Evolutionary conservation across 1,139 yeast genomes (phyloP).

Genomic region (Spathaspora jeffriesii): DNA sequence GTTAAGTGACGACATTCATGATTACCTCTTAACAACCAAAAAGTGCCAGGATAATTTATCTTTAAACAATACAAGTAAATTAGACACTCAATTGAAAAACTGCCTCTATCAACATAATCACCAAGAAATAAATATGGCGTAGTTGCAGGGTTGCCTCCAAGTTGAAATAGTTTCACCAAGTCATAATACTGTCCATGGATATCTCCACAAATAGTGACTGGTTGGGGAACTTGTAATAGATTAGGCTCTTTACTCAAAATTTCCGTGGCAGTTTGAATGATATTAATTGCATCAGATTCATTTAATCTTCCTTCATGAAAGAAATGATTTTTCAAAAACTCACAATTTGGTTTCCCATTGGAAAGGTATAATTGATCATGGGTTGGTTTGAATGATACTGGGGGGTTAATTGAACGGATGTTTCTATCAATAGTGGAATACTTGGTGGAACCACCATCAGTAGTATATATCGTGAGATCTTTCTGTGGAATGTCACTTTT

Average conservation of each 20-base stretch:
- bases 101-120: conserved; percentile 97
- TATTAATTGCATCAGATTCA: conserved; percentile 70
- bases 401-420: conserved; percentile 63
- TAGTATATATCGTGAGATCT: conserved; percentile 57
- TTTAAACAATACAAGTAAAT: conserved; percentile 90
- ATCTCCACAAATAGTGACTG: conserved; percentile 99
- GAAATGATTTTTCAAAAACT: conserved; percentile 73
- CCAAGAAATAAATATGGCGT: conserved; percentile 83
- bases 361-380: conserved; percentile 67
- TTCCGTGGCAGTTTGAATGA: conserved; percentile 67
- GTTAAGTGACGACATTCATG: conserved; percentile 96
- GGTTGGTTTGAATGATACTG: conserved; percentile 65
- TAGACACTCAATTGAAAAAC: conserved; percentile 89
- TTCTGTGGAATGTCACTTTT: conserved; percentile 29
- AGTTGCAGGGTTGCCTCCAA: conserved; percentile 83
- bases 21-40: conserved; percentile 89
- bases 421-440: conserved; percentile 72
- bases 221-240: conserved; percentile 94
- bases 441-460: conserved; percentile 71
- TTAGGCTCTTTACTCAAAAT: conserved; percentile 71
- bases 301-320: conserved; percentile 77
- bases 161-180: conserved; percentile 82
- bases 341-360: conserved; percentile 72
- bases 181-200: conserved; percentile 99
- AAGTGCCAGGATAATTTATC: conserved; percentile 82